phyloP scores from a whole-genome alignment of 2,329 filamentous ascomycete genomes.

The Fusarium aywerte region DNA sequence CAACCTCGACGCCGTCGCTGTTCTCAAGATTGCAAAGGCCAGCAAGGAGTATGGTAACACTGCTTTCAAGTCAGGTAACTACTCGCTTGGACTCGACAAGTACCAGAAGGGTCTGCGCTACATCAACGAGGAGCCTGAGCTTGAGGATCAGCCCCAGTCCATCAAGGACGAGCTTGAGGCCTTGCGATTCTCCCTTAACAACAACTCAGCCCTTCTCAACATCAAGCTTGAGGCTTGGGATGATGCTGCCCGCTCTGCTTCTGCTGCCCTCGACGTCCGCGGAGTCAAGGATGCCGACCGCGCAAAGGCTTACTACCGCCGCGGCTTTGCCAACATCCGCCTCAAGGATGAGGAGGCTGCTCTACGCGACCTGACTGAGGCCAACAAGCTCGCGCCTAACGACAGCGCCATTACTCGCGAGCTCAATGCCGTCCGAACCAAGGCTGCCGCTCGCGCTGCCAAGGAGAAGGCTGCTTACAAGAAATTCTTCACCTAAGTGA shows the following conservation, averaged over 20 bases:
- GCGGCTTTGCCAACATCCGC: slow-evolving; percentile 77
- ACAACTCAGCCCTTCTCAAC: slow-evolving; percentile 86
- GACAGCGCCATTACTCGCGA: slow-evolving; percentile 82
- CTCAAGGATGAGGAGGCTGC: slow-evolving; percentile 88
- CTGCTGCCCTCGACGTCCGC: slow-evolving; percentile 75
- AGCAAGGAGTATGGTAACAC: slow-evolving; percentile 94
- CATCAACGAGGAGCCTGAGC: slow-evolving; percentile 83
- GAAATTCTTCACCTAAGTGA: slow-evolving; percentile 79
- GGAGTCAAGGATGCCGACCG: slow-evolving; percentile 78
- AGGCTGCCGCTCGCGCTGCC: slow-evolving; percentile 75
- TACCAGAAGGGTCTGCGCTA: slow-evolving; percentile 95
- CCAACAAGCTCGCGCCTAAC: slow-evolving; percentile 76
- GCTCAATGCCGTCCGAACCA: slow-evolving; percentile 80
- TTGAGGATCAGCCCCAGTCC: slow-evolving; percentile 76
- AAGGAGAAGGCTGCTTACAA: slow-evolving; percentile 94
- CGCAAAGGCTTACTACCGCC: slow-evolving; percentile 89
- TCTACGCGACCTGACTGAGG: slow-evolving; percentile 78
- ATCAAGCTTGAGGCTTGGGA: slow-evolving; percentile 80
- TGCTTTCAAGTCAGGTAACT: slow-evolving; percentile 85
- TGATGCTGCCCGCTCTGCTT: slow-evolving; percentile 76
- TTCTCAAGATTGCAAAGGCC: slow-evolving; percentile 81
- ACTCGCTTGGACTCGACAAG: slow-evolving; percentile 80
- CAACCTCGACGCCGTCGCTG: slow-evolving; percentile 71
- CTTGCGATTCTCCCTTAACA: slow-evolving; percentile 87
- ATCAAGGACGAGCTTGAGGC: slow-evolving; percentile 74